phyloP scores from a whole-genome alignment of 2,329 filamentous ascomycete species.

The Phialocephala subalpina region DNA sequence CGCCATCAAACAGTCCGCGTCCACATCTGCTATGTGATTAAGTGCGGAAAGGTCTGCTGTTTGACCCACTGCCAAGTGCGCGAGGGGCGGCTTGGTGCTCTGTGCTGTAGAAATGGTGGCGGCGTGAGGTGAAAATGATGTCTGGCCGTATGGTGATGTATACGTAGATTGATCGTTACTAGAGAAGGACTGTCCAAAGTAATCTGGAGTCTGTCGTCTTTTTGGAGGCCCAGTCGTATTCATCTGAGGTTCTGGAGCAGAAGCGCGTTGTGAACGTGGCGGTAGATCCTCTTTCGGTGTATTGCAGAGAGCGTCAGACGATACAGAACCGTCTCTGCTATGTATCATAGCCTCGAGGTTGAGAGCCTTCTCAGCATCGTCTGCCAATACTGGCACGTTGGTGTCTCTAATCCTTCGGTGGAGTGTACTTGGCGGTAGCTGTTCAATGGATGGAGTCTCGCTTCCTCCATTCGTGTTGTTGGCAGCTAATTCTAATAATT shows the following conservation, averaged over 20 bases:
- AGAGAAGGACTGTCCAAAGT: not conserved
- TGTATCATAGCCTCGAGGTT: no score
- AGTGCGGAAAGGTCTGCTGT: not conserved
- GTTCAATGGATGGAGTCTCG: no score
- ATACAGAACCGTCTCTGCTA: no score
- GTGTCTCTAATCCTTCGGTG: no score
- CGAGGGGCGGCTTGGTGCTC: not conserved
- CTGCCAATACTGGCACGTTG: no score
- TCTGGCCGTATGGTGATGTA: not conserved
- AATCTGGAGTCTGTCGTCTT: not conserved
- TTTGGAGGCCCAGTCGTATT: not conserved
- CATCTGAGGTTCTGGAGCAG: not conserved
- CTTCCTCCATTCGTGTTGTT: no score
- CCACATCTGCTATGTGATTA: not conserved
- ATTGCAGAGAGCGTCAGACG: no score
- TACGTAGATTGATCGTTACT: not conserved
- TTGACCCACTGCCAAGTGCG: not conserved
- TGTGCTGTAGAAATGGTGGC: not conserved
- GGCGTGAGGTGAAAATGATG: not conserved
- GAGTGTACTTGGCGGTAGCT: no score
- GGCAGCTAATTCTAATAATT: no score
- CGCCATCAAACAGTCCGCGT: not conserved
- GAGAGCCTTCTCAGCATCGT: no score
- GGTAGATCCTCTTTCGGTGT: no score
- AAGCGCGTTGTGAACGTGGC: no score